Conservation (phyloP, 2,329 filamentous ascomycete genomes). For the Cladorrhinum sp. region DNA sequence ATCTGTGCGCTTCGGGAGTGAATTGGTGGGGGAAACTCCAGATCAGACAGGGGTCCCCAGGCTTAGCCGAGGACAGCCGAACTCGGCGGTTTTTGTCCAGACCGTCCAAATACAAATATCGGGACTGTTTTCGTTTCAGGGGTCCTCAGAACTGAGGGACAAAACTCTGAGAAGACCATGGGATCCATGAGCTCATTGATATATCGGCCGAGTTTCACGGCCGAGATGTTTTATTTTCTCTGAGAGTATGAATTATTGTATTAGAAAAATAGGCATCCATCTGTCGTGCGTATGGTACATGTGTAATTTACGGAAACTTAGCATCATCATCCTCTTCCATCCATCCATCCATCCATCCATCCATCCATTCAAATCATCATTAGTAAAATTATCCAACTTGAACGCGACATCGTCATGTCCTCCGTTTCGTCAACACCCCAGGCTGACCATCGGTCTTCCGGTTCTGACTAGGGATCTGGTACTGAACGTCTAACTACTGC, state of each 20-base stretch:
- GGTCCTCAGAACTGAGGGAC: not conserved
- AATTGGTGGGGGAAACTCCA: conserved; percentile 11
- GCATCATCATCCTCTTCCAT: not conserved
- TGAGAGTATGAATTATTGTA: not conserved
- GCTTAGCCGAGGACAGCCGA: conserved; percentile 24
- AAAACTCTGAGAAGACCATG: not conserved
- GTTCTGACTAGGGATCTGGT: conserved; percentile 40
- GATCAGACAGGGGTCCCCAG: not conserved
- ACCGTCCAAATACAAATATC: no score
- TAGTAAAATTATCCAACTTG: no score
- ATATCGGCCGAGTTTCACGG: not conserved
- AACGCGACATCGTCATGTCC: not conserved
- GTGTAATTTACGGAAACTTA: not conserved
- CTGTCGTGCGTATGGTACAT: not conserved
- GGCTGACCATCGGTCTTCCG: not conserved
- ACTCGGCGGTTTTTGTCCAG: not conserved
- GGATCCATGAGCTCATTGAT: not conserved
- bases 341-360: no score
- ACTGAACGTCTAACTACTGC: conserved; percentile 28
- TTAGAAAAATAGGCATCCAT: not conserved
- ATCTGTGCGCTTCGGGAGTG: conserved; percentile 13
- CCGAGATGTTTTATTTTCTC: not conserved
- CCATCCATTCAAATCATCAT: no score
- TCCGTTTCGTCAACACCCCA: not conserved
- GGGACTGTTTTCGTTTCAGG: not conserved